Evolutionary conservation across 768 basidiomycete species (phyloP).

Genomic region (Leccinum pellstonianum): DNA sequence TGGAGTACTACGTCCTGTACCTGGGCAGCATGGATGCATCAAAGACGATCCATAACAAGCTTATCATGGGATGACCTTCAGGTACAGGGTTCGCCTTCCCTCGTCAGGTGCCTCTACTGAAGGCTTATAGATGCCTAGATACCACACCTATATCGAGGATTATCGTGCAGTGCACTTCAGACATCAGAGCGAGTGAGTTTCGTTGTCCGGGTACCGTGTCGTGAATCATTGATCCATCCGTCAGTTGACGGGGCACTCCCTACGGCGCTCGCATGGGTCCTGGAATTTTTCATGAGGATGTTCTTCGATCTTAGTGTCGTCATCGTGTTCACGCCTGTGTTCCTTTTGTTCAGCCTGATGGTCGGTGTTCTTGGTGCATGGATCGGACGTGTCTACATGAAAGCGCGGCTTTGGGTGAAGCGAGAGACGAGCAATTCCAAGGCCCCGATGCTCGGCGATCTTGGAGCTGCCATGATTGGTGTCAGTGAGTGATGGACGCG

Average conservation of each 20-base stretch:
- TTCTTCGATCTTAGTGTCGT: slow-evolving; percentile 1
- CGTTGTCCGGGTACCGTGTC: background rate
- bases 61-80: slow-evolving; percentile 1
- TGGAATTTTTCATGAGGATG: slow-evolving; percentile 2
- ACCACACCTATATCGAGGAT: slow-evolving; percentile 1
- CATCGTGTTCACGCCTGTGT: slow-evolving; percentile 1
- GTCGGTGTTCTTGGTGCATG: background rate
- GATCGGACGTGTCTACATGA: slow-evolving; percentile 1
- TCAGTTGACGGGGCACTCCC: background rate
- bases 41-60: slow-evolving; percentile 1
- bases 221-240: background rate
- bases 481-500: background rate
- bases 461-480: slow-evolving; percentile 3
- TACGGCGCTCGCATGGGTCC: background rate
- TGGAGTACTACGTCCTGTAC: background rate
- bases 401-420: slow-evolving; percentile 1
- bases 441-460: slow-evolving; percentile 1
- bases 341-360: background rate
- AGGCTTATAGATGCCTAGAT: background rate
- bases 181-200: slow-evolving; percentile 1
- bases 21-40: background rate
- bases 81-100: background rate
- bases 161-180: slow-evolving; percentile 1
- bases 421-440: slow-evolving; percentile 6
- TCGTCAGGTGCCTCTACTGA: background rate